Evolutionary conservation across 345 rosid genomes (phyloP).

Genomic region (Theobroma cacao): DNA sequence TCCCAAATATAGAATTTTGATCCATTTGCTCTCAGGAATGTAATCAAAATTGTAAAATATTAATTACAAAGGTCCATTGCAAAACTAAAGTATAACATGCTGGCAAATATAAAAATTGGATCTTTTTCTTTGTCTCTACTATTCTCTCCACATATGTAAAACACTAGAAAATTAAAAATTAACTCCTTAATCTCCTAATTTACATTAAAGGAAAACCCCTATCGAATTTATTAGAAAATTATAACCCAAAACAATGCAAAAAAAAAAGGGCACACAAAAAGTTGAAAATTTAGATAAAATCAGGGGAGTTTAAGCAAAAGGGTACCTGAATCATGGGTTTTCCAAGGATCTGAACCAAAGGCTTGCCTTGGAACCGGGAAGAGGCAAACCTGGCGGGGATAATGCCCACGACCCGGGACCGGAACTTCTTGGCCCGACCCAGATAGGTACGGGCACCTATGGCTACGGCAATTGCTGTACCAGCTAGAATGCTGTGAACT

Average conservation of each 20-base stretch:
- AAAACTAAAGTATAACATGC: background rate
- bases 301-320: background rate
- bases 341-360: slow-evolving; percentile 79
- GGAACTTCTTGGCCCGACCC: slow-evolving; percentile 50
- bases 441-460: slow-evolving; percentile 63
- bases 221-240: background rate
- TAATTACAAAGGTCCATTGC: background rate
- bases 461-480: slow-evolving; percentile 65
- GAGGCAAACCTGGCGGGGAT: slow-evolving; percentile 97
- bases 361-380: slow-evolving; percentile 89
- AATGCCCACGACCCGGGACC: slow-evolving; percentile 85
- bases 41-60: background rate
- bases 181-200: background rate
- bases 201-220: background rate
- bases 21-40: background rate
- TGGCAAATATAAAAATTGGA: background rate
- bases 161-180: background rate
- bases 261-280: background rate
- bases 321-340: slow-evolving; percentile 98
- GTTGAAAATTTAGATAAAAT: background rate
- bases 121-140: background rate
- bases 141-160: background rate
- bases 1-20: background rate
- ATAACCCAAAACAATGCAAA: slow-evolving; percentile 2
- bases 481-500: slow-evolving; percentile 63